A percentile compares a stretch with the other conserved stretches of the same genome.
phyloP scores from a whole-genome alignment of 1,139 yeast genomes.

The Hyphopichia burtonii region DNA sequence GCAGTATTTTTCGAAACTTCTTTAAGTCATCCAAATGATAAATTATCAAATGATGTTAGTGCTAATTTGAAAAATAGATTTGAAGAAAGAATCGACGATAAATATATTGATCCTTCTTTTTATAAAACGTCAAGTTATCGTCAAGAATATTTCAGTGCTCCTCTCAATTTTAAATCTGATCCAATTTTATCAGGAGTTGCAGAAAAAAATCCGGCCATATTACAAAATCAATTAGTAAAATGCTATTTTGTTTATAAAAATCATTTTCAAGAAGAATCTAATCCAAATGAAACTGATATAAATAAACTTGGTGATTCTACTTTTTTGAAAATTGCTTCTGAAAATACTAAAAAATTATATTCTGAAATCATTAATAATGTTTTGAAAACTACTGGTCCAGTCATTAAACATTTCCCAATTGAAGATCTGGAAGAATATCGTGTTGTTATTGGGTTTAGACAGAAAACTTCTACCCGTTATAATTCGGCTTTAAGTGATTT shows the following conservation, averaged over 20 bases:
- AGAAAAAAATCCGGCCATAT: constrained; percentile 27
- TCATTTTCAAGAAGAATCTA: constrained; percentile 43
- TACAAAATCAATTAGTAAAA: constrained; percentile 56
- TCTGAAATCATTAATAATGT: constrained; percentile 70
- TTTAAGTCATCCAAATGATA: constrained; percentile 27
- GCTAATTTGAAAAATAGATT: constrained; percentile 40
- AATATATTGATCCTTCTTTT: constrained; percentile 63
- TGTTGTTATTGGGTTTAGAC: constrained; percentile 85
- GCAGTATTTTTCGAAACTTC: constrained; percentile 89
- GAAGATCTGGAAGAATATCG: constrained; percentile 79
- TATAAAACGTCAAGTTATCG: constrained; percentile 54
- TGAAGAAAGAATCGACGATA: constrained; percentile 75
- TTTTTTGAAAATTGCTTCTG: constrained; percentile 76
- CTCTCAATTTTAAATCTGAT: constrained; percentile 48
- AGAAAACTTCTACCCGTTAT: constrained; percentile 81
- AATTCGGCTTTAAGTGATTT: constrained; percentile 85
- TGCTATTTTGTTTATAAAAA: constrained; percentile 89
- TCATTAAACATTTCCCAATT: constrained; percentile 80
- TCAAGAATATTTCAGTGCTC: constrained; percentile 81
- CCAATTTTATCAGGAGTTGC: constrained; percentile 46
- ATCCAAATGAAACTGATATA: constrained; percentile 48
- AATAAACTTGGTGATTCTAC: constrained; percentile 74
- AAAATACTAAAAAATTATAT: constrained; percentile 76
- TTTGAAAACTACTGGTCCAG: constrained; percentile 84
- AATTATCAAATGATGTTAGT: background rate